phyloP scores from a whole-genome alignment of 2,329 filamentous ascomycete species.

The Fusarium bactridioides region DNA sequence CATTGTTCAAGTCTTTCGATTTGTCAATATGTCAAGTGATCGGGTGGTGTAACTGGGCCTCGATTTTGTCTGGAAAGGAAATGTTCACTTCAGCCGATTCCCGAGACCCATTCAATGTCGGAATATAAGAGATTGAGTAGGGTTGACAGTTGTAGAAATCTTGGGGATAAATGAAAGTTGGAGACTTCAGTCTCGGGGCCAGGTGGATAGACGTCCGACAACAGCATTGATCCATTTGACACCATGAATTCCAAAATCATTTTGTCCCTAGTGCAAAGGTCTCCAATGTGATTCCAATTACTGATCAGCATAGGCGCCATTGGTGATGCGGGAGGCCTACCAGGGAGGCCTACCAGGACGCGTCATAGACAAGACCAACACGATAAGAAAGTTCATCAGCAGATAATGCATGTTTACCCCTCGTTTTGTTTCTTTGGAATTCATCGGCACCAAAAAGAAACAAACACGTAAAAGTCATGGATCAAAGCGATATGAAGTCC shows the following conservation, averaged over 20 bases:
- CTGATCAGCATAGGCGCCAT: not conserved
- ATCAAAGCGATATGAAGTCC: not conserved
- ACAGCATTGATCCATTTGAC: too few relatives aligned
- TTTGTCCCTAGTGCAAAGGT: not conserved
- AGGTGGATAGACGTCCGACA: not conserved
- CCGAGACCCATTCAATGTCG: accelerated
- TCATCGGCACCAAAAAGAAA: not conserved
- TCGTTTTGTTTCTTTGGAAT: not conserved
- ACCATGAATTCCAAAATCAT: accelerated
- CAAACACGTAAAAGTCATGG: not conserved
- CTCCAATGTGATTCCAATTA: accelerated
- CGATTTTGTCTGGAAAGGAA: accelerated
- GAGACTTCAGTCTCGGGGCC: not conserved
- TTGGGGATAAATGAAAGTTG: not conserved
- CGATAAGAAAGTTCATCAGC: not conserved
- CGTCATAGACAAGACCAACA: not conserved
- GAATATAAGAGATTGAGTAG: too few relatives aligned
- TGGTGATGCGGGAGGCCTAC: not conserved
- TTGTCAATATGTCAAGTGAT: not conserved
- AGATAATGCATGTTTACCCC: accelerated
- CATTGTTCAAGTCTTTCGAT: too few relatives aligned
- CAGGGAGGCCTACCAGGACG: not conserved
- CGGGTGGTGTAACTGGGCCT: not conserved
- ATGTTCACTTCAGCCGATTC: not conserved
- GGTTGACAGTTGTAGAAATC: not conserved